Base-by-base conservation (phyloP, 1,284 basidiomycete genomes). In the Mycena sp. region DNA sequence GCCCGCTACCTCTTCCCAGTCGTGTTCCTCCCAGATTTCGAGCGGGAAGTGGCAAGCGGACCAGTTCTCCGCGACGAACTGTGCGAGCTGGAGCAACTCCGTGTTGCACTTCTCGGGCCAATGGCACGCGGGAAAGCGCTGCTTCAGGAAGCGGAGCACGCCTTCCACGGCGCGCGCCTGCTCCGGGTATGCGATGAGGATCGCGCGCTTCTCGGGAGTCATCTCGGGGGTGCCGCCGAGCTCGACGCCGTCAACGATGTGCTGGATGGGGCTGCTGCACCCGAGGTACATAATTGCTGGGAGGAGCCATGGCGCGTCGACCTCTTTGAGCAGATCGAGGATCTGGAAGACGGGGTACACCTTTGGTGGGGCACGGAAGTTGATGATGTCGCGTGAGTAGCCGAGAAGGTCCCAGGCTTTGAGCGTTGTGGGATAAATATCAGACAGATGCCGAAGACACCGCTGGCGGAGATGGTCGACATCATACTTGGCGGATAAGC, bases 401-500 rank as follows among this genome's bases (percentile, higher is more conserved):
- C 62, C 65, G 37, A 44, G 60, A 41, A 22, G 59, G 39, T 72
- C 70, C 70, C 71, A 74, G 16, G 59, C 73, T 18, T 63, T 34
- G 39, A 74, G 68, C 18, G 73, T 65, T 48, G 65, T 66, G 18
- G 73, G 73, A 39, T 72, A 74, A 1, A 74, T 61, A 39, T 68
- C 48, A 20, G 71, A 70, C 6, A 74, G 56, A 50, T 74, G 70
- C 3, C 56, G 52, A 16, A 72, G 62, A 37, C 63, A 63, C 2
- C 70, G 70, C 25, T 56, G 48, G 2, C 50, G 25, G 57, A 74
- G 73, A 30, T 74, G 68, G 30, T 61, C 57, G n/a, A 72, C 70
- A 63, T 74, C 71, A 65, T 74, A 74, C 65, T 74, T 74, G 30
- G 52, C 64, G 38, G 60, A 61, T 18, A 74, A 56, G 18, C 70